Evolutionary conservation across 805 yeast species (phyloP).

Genomic region (Suhomyces sp.): DNA sequence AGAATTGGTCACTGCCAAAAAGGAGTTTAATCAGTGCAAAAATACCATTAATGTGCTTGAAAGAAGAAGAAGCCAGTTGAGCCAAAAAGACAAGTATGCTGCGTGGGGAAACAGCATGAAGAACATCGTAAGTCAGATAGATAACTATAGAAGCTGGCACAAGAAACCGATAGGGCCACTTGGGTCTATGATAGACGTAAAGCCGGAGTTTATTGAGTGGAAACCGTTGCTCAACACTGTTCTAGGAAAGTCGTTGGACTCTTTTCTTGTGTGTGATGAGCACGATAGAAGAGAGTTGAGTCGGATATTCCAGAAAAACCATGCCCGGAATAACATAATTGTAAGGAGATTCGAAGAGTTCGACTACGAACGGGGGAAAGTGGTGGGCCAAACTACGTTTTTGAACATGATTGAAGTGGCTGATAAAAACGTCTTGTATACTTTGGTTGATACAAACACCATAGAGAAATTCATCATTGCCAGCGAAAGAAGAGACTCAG

Average conservation of each 20-base stretch:
- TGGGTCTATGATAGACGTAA: conserved; percentile 59
- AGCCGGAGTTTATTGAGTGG: conserved; percentile 55
- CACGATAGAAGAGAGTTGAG: conserved; percentile 49
- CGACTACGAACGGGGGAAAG: conserved; percentile 46
- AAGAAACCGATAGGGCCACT: conserved; percentile 75
- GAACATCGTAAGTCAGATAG: conserved; percentile 40
- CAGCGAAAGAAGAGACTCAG: conserved; percentile 51
- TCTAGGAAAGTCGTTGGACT: conserved; percentile 47
- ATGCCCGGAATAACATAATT: conserved; percentile 39
- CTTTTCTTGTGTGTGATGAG: conserved; percentile 66
- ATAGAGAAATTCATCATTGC: conserved; percentile 60
- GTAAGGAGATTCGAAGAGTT: conserved; percentile 57
- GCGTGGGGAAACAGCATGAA: conserved; percentile 52
- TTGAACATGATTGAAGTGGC: conserved; percentile 59
- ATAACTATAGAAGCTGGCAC: conserved; percentile 33
- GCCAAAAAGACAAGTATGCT: conserved; percentile 35
- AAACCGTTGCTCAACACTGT: conserved; percentile 55
- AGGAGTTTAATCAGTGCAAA: conserved; percentile 1
- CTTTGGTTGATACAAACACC: conserved; percentile 59
- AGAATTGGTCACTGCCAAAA: background rate
- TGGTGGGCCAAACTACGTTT: conserved; percentile 43
- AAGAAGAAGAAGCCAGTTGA: conserved; percentile 11
- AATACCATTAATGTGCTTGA: conserved; percentile 7
- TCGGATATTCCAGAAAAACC: conserved; percentile 27
- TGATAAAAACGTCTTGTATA: conserved; percentile 52